These are phyloP conservation scores for Trametes villosa DNA, from an alignment of 768 basidiomycete genomes.

Conservation along the genomic window DNA sequence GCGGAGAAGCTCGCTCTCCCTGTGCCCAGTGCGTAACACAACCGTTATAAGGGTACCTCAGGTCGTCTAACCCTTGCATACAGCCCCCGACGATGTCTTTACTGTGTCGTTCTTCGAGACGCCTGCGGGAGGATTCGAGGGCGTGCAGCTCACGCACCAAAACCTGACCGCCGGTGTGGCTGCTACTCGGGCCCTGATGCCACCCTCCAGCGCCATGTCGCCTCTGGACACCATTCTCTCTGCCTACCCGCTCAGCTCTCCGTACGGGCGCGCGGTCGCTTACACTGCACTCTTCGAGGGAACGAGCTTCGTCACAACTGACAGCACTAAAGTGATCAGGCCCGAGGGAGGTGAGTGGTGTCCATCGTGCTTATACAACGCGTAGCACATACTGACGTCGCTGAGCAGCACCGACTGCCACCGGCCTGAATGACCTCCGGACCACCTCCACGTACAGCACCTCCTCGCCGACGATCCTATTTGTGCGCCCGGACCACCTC, in stretches of 20 bases:
- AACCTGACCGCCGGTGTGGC: slow-evolving; percentile 91
- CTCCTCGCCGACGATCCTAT: slow-evolving; percentile 80
- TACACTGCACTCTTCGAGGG: slow-evolving; percentile 82
- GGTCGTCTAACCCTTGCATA: slow-evolving; percentile 3
- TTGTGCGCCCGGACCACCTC: slow-evolving; percentile 69
- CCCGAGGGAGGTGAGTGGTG: slow-evolving; percentile 45
- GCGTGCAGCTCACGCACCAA: slow-evolving; percentile 75
- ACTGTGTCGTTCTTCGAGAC: slow-evolving; percentile 68
- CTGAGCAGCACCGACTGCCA: slow-evolving; percentile 1
- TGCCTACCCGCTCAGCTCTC: slow-evolving; percentile 69
- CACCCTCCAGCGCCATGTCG: slow-evolving; percentile 67
- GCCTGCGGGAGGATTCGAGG: slow-evolving; percentile 56
- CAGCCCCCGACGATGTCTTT: slow-evolving; percentile 67
- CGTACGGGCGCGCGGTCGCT: slow-evolving; percentile 79
- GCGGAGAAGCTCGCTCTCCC: slow-evolving; percentile 48
- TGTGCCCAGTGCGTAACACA: slow-evolving; percentile 55
- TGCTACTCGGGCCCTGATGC: slow-evolving; percentile 74
- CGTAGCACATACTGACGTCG: not conserved
- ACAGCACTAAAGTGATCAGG: slow-evolving; percentile 57
- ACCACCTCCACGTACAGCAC: slow-evolving; percentile 56
- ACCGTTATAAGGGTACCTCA: not conserved
- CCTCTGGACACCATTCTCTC: slow-evolving; percentile 80
- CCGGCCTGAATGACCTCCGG: slow-evolving; percentile 52
- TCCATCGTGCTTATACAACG: too few relatives aligned
- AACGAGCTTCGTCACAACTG: slow-evolving; percentile 69